Evolutionary conservation across 2,329 filamentous ascomycete genomes (phyloP).

Genomic region (Ambrosiella beaveri): DNA sequence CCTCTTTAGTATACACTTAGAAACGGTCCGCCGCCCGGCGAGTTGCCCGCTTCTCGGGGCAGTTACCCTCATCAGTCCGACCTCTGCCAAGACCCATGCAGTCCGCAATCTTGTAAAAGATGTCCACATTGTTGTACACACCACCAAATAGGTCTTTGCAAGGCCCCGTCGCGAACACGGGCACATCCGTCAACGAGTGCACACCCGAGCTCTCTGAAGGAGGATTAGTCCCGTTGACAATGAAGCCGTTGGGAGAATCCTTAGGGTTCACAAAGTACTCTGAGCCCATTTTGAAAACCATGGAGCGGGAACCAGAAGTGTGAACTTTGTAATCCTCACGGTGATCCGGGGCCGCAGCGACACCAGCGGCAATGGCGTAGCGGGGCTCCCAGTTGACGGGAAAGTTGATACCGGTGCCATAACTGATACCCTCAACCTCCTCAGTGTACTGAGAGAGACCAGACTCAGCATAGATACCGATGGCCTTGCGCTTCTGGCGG

Average conservation of each 20-base stretch:
- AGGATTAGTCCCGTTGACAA: constrained; percentile 60
- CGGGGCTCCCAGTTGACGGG: constrained; percentile 72
- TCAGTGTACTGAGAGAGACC: constrained; percentile 60
- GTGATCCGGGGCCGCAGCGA: constrained; percentile 55
- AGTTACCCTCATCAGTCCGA: constrained; percentile 7
- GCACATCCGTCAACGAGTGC: constrained; percentile 61
- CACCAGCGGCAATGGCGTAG: constrained; percentile 60
- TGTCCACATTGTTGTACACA: constrained; percentile 51
- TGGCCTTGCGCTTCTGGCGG: constrained; percentile 56
- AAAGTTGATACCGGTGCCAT: constrained; percentile 59
- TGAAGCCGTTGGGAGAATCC: constrained; percentile 48
- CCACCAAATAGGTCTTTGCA: constrained; percentile 63
- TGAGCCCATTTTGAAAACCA: constrained; percentile 35
- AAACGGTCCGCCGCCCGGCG: constrained; percentile 10
- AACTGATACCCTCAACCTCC: constrained; percentile 39
- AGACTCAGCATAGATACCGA: constrained; percentile 57
- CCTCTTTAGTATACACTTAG: neutral
- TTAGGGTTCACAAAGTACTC: constrained; percentile 52
- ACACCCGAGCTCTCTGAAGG: constrained; percentile 48
- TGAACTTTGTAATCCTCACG: constrained; percentile 61
- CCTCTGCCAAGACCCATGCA: constrained; percentile 39
- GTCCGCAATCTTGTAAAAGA: constrained; percentile 57
- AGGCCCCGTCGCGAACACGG: constrained; percentile 61
- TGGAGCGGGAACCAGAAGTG: constrained; percentile 43
- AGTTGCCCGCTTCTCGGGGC: constrained; percentile 3